These are phyloP conservation scores for Elaeis guineensis DNA, from an alignment of 176 grass and related monocot species.

Conservation along the genomic window DNA sequence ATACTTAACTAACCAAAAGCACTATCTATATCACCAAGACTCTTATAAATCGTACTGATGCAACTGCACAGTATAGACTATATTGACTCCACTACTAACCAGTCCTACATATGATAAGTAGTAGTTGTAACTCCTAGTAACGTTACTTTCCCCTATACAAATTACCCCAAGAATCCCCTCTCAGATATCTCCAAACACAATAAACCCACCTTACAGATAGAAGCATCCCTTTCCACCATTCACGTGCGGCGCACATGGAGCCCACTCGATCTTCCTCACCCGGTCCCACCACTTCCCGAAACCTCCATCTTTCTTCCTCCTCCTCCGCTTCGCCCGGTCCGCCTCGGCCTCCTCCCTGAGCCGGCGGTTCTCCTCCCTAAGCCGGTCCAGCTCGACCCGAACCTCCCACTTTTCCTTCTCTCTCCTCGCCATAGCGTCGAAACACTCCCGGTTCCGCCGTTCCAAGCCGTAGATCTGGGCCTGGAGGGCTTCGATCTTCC, in stretches of 20 bases:
- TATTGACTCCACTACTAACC: no score
- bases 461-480: constrained; percentile 74
- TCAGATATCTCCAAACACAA: no score
- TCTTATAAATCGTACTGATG: no score
- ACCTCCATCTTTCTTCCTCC: no score
- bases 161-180: no score
- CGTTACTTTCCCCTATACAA: no score
- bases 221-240: background rate
- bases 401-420: constrained; percentile 5
- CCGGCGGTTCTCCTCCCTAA: constrained; percentile 4
- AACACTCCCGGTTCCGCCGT: constrained; percentile 67
- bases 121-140: no score
- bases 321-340: background rate
- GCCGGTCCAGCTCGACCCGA: background rate
- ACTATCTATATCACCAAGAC: no score
- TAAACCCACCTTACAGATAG: no score
- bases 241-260: constrained; percentile 23
- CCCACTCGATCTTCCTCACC: constrained; percentile 49
- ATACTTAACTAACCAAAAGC: no score
- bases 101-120: no score
- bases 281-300: constrained; percentile 28
- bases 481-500: constrained; percentile 73
- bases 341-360: constrained; percentile 9
- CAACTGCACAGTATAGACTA: no score
- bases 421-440: constrained; percentile 33